phyloP scores from a whole-genome alignment of 805 yeast genomes.

The Saccharomycopsis sp. region DNA sequence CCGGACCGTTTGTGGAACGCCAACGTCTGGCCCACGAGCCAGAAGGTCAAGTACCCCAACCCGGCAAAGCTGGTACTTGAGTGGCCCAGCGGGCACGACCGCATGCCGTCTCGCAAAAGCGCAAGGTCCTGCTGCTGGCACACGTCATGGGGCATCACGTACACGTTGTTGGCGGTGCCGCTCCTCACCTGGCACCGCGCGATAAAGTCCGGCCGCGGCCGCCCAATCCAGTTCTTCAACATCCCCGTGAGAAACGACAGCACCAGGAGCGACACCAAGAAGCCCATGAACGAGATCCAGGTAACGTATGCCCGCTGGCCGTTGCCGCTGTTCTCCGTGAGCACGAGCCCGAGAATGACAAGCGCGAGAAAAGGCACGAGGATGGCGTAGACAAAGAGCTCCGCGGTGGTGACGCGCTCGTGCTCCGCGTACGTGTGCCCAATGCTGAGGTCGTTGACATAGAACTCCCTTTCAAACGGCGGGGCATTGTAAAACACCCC shows the following conservation, averaged over 20 bases:
- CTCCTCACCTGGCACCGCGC: constrained; percentile 68
- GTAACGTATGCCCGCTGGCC: constrained; percentile 26
- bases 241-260: constrained; percentile 63
- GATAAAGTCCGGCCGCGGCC: constrained; percentile 87
- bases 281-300: constrained; percentile 54
- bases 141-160: constrained; percentile 40
- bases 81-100: constrained; percentile 81
- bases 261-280: constrained; percentile 47
- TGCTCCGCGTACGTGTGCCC: constrained; percentile 71
- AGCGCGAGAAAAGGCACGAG: constrained; percentile 42
- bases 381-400: constrained; percentile 46
- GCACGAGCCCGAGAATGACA: constrained; percentile 25
- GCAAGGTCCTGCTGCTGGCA: constrained; percentile 29
- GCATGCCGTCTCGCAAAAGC: constrained; percentile 51
- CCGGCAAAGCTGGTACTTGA: constrained; percentile 66
- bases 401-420: constrained; percentile 56
- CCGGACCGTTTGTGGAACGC: constrained; percentile 43
- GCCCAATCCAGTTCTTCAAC: constrained; percentile 79
- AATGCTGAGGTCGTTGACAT: constrained; percentile 63
- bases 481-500: constrained; percentile 21
- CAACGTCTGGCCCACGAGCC: constrained; percentile 61
- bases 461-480: constrained; percentile 78
- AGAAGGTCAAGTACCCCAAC: constrained; percentile 51
- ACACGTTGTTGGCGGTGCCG: constrained; percentile 44
- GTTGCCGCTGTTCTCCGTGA: too few species aligned